These are phyloP conservation scores for Eucalyptus curtisii DNA, from an alignment of 345 rosid species.

Conservation along the genomic window DNA sequence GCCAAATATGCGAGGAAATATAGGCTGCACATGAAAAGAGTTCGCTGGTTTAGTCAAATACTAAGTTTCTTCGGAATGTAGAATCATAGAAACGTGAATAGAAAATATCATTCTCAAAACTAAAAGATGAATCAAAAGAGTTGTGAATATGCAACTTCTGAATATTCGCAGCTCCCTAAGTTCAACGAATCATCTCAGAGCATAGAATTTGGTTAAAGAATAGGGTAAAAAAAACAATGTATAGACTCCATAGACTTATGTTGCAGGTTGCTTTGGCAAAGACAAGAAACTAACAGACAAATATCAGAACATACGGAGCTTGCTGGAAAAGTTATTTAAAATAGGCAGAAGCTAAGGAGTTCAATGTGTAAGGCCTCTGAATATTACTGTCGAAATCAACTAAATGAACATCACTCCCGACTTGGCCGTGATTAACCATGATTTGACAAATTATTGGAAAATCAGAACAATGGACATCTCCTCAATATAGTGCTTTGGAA, in stretches of 20 bases:
- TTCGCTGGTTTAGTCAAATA: not conserved
- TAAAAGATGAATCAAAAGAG: not conserved
- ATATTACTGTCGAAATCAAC: not conserved
- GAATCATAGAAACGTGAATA: not conserved
- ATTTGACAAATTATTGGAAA: not conserved
- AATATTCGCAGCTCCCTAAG: not conserved
- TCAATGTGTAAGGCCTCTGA: not conserved
- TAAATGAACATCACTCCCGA: not conserved
- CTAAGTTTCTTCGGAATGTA: not conserved
- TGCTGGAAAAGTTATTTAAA: not conserved
- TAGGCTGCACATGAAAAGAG: conserved; percentile 30
- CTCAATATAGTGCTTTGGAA: not conserved
- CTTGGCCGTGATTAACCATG: not conserved
- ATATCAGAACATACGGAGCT: not conserved
- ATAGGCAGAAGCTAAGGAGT: not conserved
- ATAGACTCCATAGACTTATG: not conserved
- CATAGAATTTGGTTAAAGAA: not conserved
- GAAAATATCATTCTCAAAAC: not conserved
- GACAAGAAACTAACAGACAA: not conserved
- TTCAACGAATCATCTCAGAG: not conserved
- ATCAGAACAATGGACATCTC: not conserved
- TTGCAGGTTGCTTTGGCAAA: not conserved
- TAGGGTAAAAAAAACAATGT: not conserved
- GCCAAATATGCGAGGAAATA: conserved; percentile 89
- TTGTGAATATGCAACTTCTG: not conserved